These are phyloP conservation scores for Bisporella sp. DNA, from an alignment of 2,329 filamentous ascomycete genomes.

Conservation along the genomic window DNA sequence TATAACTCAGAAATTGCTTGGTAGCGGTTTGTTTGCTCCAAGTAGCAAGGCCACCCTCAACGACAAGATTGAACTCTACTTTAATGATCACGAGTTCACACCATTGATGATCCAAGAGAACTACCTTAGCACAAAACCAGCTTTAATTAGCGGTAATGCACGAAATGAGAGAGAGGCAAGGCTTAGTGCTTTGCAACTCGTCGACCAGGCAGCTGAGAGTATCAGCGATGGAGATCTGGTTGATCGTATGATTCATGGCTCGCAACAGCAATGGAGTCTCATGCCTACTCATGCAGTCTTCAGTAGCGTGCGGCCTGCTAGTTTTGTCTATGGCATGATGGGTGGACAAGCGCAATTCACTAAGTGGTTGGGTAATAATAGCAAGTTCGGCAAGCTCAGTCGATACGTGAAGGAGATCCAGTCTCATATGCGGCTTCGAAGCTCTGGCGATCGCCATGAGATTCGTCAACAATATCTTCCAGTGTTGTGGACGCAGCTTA, in stretches of 20 bases:
- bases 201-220: conserved; percentile 83
- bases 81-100: conserved; percentile 98
- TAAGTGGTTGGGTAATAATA: conserved; percentile 91
- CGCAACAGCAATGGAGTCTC: conserved; percentile 95
- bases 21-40: conserved; percentile 75
- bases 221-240: conserved; percentile 97
- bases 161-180: conserved; percentile 62
- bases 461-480: conserved; percentile 92
- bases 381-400: conserved; percentile 70
- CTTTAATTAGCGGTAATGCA: conserved; percentile 32
- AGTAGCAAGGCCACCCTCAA: conserved; percentile 83
- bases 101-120: conserved; percentile 98
- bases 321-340: conserved; percentile 76
- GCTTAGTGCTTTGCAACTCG: conserved; percentile 78
- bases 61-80: conserved; percentile 97
- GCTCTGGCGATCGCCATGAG: conserved; percentile 87
- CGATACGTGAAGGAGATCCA: conserved; percentile 90
- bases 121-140: conserved; percentile 79
- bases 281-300: conserved; percentile 97
- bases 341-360: conserved; percentile 70
- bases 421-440: conserved; percentile 88
- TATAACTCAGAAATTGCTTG: conserved; percentile 89
- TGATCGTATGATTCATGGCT: conserved; percentile 96
- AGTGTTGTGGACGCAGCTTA: conserved; percentile 72
- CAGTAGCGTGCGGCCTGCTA: conserved; percentile 87